Evolutionary conservation across 768 basidiomycete genomes (phyloP), one percentile per base, ranked within the genome.

Genomic region (Tricholoma bakamatsutake): DNA sequence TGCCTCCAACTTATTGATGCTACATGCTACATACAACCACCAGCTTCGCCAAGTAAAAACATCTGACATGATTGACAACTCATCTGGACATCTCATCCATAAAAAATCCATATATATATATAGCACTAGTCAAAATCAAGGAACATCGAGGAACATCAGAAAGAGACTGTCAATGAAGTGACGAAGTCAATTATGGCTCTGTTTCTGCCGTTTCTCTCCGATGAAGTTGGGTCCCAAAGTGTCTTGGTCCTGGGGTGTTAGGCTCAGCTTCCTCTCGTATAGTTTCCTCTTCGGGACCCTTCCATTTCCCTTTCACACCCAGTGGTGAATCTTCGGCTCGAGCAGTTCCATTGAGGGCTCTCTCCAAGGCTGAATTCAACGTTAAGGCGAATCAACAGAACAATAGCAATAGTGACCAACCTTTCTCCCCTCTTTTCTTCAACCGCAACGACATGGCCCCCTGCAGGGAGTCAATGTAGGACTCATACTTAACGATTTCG

Each of bases 401-500:
- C 27, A 15, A 51, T 30, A 35, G 51, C 8, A 53, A 50, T 9
- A 15, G 15, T 31, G 24, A 55, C 57, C 27, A 45, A 76, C 80
- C 81, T 69, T 91, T 94, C 71, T 98, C 92, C 30, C 95, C 95
- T 53, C 93, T 83, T 69, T 87, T 92, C 72, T 91, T 92, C 61
- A 96, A 73, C 33, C 94, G 84, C 42, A 96, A 77, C 8, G 77
- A 75, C 86, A 94, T 95, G 35, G 89, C 95, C 4, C 76, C 72
- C 66, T 87, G 83, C 30, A 99, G 78, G 5, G 93, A 90, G 60
- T 96, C 93, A 54, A 96, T 87, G 68, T 99, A 99, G 13, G 90
- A 89, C 52, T 92, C 86, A 70, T 98, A 98, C 69, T 98, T 98
- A 66, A 93, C 90, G 40, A 93, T 90, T 73, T 99, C 96, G 8